Base-by-base conservation (phyloP, 371 early-diverging fungal genomes). In the Mortierella sp. region DNA sequence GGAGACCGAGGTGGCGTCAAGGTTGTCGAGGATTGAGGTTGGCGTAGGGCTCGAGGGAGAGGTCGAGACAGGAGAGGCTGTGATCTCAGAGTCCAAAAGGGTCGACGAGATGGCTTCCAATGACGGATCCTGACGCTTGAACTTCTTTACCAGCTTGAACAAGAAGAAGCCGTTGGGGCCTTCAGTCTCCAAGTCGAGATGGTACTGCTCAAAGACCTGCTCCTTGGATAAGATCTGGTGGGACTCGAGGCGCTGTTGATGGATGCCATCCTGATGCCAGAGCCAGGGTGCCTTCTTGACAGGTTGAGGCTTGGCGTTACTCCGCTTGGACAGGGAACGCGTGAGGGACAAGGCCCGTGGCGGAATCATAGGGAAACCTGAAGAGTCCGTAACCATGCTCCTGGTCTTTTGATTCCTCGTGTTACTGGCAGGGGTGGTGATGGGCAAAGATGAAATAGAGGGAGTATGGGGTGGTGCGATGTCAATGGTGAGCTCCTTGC, bases 141-240 rank as follows among this genome's bases (percentile, higher is more conserved):
- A 81, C 31, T 71, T 47, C 31, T 72, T 81, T 44, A 85, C 82
- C 70, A 85, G 55, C 70, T 85, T 85, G 75, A 85, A 85, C 42
- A 85, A 72, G 47, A 85, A 85, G 77, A 85, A 85, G 0, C 85
- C 85, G 42, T 81, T 81, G 2, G 85, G 85, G 6, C 85, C 85
- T 0, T 85, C 85, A n/a, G 79, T 79, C 44, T 85, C 85, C 38
- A 85, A 65, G 72, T 85, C 85, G 28, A 85, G 34, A 57, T 81
- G 85, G 44, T 79, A 85, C 28, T 79, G 85, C 50, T 85, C 85
- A 77, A 81, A 81, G 34, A 85, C 85, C n/a, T 85, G 85, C 31
- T 85, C 85, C 70, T 81, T 85, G 48, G 82, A 79, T 75, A 85
- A 75, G 48, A 85, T 85, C 73, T 85, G 85, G 45, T 85, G 85